Evolutionary conservation across 495 filamentous ascomycete species (phyloP).

Genomic region (Talaromyces ruber): DNA sequence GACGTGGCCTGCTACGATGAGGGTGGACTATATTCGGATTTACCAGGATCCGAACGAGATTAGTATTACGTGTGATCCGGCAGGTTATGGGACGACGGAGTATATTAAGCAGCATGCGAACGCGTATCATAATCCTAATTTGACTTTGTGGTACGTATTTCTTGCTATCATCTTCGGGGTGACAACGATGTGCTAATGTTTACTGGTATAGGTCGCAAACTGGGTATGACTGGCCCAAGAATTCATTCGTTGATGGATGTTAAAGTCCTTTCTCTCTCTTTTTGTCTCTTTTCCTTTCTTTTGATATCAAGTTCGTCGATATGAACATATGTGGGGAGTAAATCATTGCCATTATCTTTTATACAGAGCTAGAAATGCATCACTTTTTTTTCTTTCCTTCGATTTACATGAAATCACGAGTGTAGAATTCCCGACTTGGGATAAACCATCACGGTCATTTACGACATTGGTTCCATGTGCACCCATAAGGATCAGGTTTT

Average conservation of each 20-base stretch:
- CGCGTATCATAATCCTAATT: constrained; percentile 57
- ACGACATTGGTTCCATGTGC: background rate
- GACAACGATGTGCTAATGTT: constrained; percentile 10
- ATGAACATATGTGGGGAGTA: background rate
- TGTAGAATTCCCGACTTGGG: background rate
- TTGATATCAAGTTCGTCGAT: background rate
- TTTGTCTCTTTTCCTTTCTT: background rate
- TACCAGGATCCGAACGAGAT: constrained; percentile 56
- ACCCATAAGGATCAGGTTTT: background rate
- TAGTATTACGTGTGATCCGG: constrained; percentile 64
- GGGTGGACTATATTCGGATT: constrained; percentile 67
- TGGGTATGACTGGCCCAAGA: constrained; percentile 40
- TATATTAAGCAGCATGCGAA: constrained; percentile 59
- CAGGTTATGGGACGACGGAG: constrained; percentile 57
- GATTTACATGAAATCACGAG: background rate
- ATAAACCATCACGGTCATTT: background rate
- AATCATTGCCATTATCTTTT: background rate
- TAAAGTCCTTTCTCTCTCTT: constrained; percentile 4
- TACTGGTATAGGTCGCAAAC: constrained; percentile 20
- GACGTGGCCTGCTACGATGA: constrained; percentile 61
- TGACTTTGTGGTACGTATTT: constrained; percentile 39
- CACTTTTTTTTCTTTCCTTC: background rate
- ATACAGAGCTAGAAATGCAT: background rate
- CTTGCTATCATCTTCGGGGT: background rate
- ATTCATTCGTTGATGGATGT: constrained; percentile 39